Evolutionary conservation across 2,329 filamentous ascomycete species (phyloP), one percentile per base, ranked within the genome.

Genomic region (Neoascochyta sp.): DNA sequence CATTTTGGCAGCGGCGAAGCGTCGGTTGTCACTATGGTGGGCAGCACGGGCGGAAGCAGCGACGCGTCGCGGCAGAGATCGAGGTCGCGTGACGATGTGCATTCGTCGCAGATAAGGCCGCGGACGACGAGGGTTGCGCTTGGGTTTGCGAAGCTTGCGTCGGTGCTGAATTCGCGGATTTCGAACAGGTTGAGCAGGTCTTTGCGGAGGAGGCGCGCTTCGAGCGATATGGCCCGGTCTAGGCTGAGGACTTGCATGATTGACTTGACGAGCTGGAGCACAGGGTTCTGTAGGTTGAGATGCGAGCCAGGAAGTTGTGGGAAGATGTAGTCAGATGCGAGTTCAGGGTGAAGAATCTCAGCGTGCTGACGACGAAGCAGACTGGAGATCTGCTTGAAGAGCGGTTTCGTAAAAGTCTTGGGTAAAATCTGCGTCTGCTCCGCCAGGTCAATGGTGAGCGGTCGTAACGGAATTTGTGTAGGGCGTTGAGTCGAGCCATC

Each of bases 1-100:
- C 87, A 95, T 3, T 61, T 58, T 1, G 59, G 73, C 82, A 86
- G 90, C 41, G 28, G 47, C 17, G 32, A 39, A 6, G 45, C 35
- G 0, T 48, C 41, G 7, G 40, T 45, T 12, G 43, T 26, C 7
- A 4, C 60, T 31, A 4, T 72, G 9, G 27, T 18, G 2, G 39
- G 69, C 0, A 43, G 16, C 0, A 64, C 30, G 2, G 74, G 69
- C 0, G 82, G 80, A 3, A 92, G 70, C 2, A 96, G 68, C 41
- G 87, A 81, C 49, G 87, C 81, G 54, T 98, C 92, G 5, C 89
- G 82, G 62, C 92, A 98, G 15, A 98, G 74, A 57, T 98, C 92
- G 17, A 96, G 72, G 53, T 96, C 89, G 17, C 87, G 80, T 9
- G 85, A 78, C 64, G 92, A 79, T 24, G 89, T 95, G 69, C 92